Percentiles rank a stretch among this genome's conserved stretches.
These are phyloP conservation scores for Aristolochia fimbriata DNA, from an alignment of 164 flowering plant genomes.

Conservation along the genomic window DNA sequence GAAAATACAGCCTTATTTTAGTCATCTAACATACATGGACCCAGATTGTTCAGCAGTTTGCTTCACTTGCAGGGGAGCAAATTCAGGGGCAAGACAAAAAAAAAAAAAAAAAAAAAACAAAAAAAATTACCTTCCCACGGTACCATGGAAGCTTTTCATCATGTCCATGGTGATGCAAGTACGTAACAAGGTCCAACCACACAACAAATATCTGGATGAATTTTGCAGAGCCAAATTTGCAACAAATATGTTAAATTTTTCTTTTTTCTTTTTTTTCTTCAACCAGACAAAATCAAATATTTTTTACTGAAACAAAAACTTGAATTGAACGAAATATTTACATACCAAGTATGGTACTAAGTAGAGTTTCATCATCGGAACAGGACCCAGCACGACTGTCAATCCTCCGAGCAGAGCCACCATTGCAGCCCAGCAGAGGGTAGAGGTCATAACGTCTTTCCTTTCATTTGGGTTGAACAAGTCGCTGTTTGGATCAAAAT, in stretches of 20 bases:
- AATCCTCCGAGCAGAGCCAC: slow-evolving; percentile 48
- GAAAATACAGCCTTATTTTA: background rate
- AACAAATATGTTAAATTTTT: background rate
- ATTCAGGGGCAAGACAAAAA: background rate
- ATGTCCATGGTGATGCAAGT: slow-evolving; percentile 56
- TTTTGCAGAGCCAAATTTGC: background rate
- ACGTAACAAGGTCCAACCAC: slow-evolving; percentile 56
- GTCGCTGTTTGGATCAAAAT: slow-evolving; percentile 67
- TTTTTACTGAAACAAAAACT: background rate
- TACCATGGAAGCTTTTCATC: slow-evolving; percentile 55
- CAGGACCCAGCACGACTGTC: slow-evolving; percentile 54
- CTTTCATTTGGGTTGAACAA: slow-evolving; percentile 65
- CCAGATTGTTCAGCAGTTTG: background rate
- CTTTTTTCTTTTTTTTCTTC: background rate
- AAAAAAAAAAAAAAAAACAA: too few relatives aligned
- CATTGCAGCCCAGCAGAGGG: slow-evolving; percentile 77
- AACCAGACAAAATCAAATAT: background rate
- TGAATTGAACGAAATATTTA: background rate
- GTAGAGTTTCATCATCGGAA: slow-evolving; percentile 68
- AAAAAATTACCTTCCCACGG: slow-evolving; percentile 57
- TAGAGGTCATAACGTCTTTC: slow-evolving; percentile 66
- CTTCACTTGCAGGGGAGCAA: background rate
- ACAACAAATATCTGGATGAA: slow-evolving; percentile 35
- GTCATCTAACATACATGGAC: background rate
- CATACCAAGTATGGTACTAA: slow-evolving; percentile 74